These are phyloP conservation scores for Ganoderma multipileum DNA, from an alignment of 1,284 basidiomycete species.

Conservation along the genomic window DNA sequence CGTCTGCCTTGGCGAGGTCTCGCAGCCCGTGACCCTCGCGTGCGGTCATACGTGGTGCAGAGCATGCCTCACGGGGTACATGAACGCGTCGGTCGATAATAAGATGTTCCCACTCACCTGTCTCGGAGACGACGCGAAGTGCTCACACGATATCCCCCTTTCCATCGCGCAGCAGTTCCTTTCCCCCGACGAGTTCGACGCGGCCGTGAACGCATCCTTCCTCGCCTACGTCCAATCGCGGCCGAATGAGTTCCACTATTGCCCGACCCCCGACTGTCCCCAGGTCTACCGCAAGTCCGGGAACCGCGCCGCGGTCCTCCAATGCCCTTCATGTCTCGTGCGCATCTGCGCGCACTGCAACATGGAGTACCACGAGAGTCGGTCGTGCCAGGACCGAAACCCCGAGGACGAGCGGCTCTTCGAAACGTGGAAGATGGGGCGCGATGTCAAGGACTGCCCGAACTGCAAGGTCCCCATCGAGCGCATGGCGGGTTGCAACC, in stretches of 20 bases:
- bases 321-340: slow-evolving; percentile 74
- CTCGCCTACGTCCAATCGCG: slow-evolving; percentile 59
- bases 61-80: slow-evolving; percentile 61
- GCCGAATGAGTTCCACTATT: slow-evolving; percentile 68
- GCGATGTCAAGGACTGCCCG: slow-evolving; percentile 76
- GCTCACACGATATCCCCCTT: slow-evolving; percentile 59
- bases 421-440: slow-evolving; percentile 60
- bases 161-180: slow-evolving; percentile 56
- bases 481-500: slow-evolving; percentile 75
- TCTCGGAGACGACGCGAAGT: slow-evolving; percentile 64
- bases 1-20: slow-evolving; percentile 62
- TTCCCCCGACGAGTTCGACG: slow-evolving; percentile 55
- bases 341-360: slow-evolving; percentile 74
- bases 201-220: slow-evolving; percentile 63
- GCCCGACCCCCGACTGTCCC: slow-evolving; percentile 76
- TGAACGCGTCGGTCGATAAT: slow-evolving; percentile 60
- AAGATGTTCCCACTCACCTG: slow-evolving; percentile 73
- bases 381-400: slow-evolving; percentile 61
- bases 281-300: slow-evolving; percentile 68
- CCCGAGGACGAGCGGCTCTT: slow-evolving; percentile 59
- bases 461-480: slow-evolving; percentile 72
- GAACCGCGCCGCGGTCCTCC: slow-evolving; percentile 54
- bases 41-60: slow-evolving; percentile 76
- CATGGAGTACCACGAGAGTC: slow-evolving; percentile 68
- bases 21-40: slow-evolving; percentile 55